phyloP scores from a whole-genome alignment of 2,329 filamentous ascomycete genomes.

The Trichoderma guizhouense region DNA sequence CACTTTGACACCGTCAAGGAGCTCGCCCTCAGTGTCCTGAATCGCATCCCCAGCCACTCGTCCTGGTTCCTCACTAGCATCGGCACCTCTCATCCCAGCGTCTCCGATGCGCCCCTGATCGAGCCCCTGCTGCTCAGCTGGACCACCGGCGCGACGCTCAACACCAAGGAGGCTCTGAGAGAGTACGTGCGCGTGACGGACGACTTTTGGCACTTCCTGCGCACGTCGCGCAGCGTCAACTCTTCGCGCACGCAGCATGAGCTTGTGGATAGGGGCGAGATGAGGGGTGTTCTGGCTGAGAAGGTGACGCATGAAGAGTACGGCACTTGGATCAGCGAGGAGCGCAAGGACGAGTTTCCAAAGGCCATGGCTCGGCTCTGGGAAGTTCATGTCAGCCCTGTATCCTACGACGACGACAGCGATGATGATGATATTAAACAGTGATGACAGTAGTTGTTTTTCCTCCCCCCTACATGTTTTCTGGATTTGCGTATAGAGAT shows the following conservation, averaged over 20 bases:
- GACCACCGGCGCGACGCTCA: slow-evolving; percentile 59
- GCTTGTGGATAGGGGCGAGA: slow-evolving; percentile 24
- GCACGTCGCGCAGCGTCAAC: neutral
- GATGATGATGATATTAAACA: neutral
- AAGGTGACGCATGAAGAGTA: slow-evolving; percentile 43
- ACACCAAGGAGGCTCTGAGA: slow-evolving; percentile 49
- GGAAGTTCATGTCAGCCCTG: slow-evolving; percentile 42
- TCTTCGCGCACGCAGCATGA: neutral
- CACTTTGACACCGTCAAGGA: slow-evolving; percentile 63
- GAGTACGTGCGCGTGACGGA: slow-evolving; percentile 59
- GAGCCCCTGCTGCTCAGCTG: slow-evolving; percentile 58
- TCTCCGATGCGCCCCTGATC: slow-evolving; percentile 64
- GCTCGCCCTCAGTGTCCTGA: slow-evolving; percentile 47
- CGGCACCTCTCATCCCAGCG: slow-evolving; percentile 58
- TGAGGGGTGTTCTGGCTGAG: slow-evolving; percentile 48
- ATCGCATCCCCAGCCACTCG: slow-evolving; percentile 40
- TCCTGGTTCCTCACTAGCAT: slow-evolving; percentile 55
- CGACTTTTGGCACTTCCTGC: slow-evolving; percentile 53
- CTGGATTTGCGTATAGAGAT: neutral
- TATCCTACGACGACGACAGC: neutral
- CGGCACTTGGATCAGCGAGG: slow-evolving; percentile 39
- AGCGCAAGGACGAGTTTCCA: slow-evolving; percentile 32
- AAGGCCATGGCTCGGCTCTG: slow-evolving; percentile 37
- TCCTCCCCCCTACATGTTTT: neutral
- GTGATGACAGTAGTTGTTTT: neutral